Conservation (phyloP, 495 filamentous ascomycete species). For the Podospora australis region DNA sequence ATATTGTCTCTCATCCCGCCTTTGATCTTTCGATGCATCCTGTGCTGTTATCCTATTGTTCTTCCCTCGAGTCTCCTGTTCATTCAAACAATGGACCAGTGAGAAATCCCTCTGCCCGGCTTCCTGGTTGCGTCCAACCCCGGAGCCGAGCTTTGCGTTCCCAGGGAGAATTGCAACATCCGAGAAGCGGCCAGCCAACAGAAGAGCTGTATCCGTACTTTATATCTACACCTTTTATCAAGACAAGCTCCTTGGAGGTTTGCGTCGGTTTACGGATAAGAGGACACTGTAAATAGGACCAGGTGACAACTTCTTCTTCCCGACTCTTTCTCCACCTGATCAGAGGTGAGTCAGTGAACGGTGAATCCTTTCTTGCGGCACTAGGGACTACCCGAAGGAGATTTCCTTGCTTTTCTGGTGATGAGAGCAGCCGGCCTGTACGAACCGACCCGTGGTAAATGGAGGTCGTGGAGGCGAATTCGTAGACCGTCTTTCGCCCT, state of each 20-base stretch:
- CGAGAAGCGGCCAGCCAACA: background rate
- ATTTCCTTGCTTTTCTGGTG: background rate
- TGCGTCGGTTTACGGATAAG: background rate
- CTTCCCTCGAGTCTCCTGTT: slow-evolving; percentile 2
- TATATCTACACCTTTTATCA: too few species aligned
- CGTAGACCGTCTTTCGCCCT: background rate
- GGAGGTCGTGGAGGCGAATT: background rate
- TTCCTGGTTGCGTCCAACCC: background rate
- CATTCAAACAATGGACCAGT: slow-evolving; percentile 3
- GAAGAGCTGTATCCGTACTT: background rate
- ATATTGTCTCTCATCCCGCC: slow-evolving; percentile 20
- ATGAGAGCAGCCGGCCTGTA: background rate
- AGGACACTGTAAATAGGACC: background rate
- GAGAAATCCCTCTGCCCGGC: background rate
- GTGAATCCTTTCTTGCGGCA: too few species aligned
- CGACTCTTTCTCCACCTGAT: too few species aligned
- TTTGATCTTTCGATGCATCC: slow-evolving; percentile 17
- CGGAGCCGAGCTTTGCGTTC: slow-evolving; percentile 2
- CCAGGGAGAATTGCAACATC: background rate
- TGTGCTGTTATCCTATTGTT: slow-evolving; percentile 26
- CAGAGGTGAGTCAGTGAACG: too few species aligned
- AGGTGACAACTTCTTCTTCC: background rate
- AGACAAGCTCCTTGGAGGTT: background rate
- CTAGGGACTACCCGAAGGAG: background rate
- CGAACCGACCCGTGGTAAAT: background rate